phyloP scores from a whole-genome alignment of 345 rosid species.

The Linum trigynum region DNA sequence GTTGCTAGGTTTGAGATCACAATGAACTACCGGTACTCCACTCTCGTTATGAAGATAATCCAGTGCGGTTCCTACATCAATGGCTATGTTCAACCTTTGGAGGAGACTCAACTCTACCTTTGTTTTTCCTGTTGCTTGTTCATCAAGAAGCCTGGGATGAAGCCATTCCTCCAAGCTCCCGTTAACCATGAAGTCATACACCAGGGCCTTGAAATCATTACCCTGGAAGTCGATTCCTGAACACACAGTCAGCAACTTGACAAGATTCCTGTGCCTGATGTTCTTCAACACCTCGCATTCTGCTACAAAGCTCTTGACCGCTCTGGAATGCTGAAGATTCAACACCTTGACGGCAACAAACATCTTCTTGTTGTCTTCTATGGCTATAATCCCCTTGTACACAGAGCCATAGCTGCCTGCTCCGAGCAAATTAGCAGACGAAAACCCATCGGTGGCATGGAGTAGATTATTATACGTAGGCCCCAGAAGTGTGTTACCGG shows the following conservation, averaged over 20 bases:
- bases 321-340: not conserved
- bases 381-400: not conserved
- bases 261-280: not conserved
- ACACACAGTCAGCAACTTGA: not conserved
- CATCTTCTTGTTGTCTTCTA: not conserved
- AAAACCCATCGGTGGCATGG: not conserved
- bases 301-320: not conserved
- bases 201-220: not conserved
- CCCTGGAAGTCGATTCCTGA: not conserved
- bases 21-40: constrained; percentile 4
- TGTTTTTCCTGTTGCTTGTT: not conserved
- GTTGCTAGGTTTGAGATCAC: constrained; percentile 16
- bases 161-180: not conserved
- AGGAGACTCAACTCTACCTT: constrained; percentile 5
- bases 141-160: not conserved
- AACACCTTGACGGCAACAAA: not conserved
- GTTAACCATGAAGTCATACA: not conserved
- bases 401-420: not conserved
- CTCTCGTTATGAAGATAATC: constrained; percentile 12
- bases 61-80: constrained; percentile 7
- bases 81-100: constrained; percentile 13
- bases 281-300: not conserved
- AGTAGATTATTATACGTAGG: not conserved
- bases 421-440: not conserved
- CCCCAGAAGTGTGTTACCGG: not conserved